Evolutionary conservation across 1,284 basidiomycete species (phyloP), one percentile per base, ranked within the genome.

Genomic region (Puccinia sorghi): DNA sequence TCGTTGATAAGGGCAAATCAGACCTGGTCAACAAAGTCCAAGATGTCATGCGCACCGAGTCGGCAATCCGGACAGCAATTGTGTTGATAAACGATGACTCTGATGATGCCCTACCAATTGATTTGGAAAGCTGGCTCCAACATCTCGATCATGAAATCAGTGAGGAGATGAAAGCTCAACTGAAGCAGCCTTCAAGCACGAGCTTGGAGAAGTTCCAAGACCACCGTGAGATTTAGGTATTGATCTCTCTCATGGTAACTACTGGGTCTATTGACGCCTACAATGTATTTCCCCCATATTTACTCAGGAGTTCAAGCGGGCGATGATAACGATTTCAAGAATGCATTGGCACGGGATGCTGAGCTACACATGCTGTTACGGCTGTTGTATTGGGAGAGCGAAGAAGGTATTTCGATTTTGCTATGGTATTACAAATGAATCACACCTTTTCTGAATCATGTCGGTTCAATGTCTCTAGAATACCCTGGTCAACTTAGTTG

Each of bases 361-460:
- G 88, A 91, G 77, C 86, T 97, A 80, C 93, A 93, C 83, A 88
- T 97, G 11, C 85, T 97, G 81, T 91, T 95, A 84, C 88, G 57
- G 46, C 43, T 73, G 17, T 25, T 78, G 12, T 50, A n/a, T 13
- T 57, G 64, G 63, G 75, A 82, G 90, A 92, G 88, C 81, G 88
- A 88, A 32, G 89, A 74, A 80, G 27, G 75, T 66, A 54, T 4
- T 22, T 61, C 71, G 78, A 48, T 79, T 48, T 27, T 46, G 43
- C 43, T 48, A 20, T n/a, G 22, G 17, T 43, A 72, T 86, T 9
- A 80, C 85, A 3, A 79, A 1, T 84, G 84, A 77, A 82, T 83
- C 27, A 4, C 37, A 57, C 80, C 79, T 15, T 80, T 81, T 1
- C 80, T 81, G 15, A 79, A 81, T 15, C 81, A 81, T 27, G 74